Conservation (phyloP, 2,329 filamentous ascomycete species). For the Fusarium sp. region DNA sequence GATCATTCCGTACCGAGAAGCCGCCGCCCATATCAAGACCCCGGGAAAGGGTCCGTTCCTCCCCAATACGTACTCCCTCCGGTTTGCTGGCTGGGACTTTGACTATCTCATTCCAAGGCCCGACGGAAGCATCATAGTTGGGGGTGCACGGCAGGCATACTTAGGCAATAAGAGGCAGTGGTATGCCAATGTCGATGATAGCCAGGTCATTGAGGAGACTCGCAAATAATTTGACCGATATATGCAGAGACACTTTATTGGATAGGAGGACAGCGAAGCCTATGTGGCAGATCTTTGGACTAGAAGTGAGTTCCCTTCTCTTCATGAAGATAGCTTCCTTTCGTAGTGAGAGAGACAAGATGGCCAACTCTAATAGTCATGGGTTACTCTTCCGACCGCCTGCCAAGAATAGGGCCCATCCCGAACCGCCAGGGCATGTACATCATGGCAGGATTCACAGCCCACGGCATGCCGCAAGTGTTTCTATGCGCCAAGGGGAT, state of each 20-base stretch:
- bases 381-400: constrained; percentile 53
- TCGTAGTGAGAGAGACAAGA: neutral
- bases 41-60: neutral
- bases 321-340: no score
- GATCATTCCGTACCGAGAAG: constrained; percentile 11
- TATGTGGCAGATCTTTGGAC: constrained; percentile 46
- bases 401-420: constrained; percentile 55
- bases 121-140: no score
- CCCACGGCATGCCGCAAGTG: constrained; percentile 59
- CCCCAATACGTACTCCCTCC: constrained; percentile 3
- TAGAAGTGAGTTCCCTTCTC: constrained; percentile 29
- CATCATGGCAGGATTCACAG: constrained; percentile 58
- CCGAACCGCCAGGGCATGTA: constrained; percentile 50
- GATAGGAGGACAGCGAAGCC: constrained; percentile 57
- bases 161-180: no score
- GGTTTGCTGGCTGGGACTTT: neutral
- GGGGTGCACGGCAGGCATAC: no score
- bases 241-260: constrained; percentile 57
- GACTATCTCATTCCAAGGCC: constrained; percentile 29
- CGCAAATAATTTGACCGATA: constrained; percentile 46
- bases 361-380: constrained; percentile 45
- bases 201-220: no score
- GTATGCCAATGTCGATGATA: no score
- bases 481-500: constrained; percentile 10
- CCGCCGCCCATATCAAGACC: neutral